Conservation (phyloP, 352 stramenopile genomes). For the Pythium pyrilobum region DNA sequence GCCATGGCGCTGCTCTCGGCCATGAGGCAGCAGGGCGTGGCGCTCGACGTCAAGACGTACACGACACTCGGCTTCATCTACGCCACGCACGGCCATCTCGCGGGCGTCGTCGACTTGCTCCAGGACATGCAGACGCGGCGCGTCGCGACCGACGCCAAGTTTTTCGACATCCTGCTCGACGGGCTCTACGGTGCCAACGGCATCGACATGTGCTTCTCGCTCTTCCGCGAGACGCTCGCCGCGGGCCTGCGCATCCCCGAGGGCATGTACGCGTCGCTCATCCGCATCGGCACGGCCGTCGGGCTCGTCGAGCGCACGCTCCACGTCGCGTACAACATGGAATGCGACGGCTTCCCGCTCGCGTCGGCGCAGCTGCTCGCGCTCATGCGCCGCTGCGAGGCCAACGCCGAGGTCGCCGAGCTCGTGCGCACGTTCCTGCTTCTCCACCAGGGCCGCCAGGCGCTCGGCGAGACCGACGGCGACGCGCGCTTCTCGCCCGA, state of each 20-base stretch:
- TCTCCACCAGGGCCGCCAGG: constrained; percentile 44
- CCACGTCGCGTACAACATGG: constrained; percentile 79
- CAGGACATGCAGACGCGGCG: constrained; percentile 32
- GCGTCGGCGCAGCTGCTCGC: constrained; percentile 41
- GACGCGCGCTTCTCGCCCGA: constrained; percentile 41
- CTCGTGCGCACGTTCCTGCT: constrained; percentile 60
- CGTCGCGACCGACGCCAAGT: constrained; percentile 41
- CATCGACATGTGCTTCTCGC: constrained; percentile 69
- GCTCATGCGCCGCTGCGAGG: constrained; percentile 42
- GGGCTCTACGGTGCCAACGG: constrained; percentile 46
- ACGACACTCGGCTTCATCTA: constrained; percentile 70
- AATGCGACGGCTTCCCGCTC: constrained; percentile 65
- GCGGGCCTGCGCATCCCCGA: constrained; percentile 39
- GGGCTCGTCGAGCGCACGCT: constrained; percentile 66
- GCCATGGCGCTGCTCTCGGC: constrained; percentile 43
- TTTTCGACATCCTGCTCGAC: constrained; percentile 61
- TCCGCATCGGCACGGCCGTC: constrained; percentile 48
- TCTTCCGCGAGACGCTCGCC: constrained; percentile 48
- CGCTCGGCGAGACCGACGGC: not conserved
- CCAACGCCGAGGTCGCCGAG: constrained; percentile 41
- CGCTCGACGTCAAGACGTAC: constrained; percentile 56
- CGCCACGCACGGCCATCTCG: constrained; percentile 44
- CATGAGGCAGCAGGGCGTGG: constrained; percentile 41
- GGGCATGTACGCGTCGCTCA: constrained; percentile 53
- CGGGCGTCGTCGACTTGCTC: constrained; percentile 39